A percentile compares a stretch with the other conserved stretches of the same genome.
phyloP scores from a whole-genome alignment of 2,329 filamentous ascomycete genomes.

The Fusarium oxysporum region DNA sequence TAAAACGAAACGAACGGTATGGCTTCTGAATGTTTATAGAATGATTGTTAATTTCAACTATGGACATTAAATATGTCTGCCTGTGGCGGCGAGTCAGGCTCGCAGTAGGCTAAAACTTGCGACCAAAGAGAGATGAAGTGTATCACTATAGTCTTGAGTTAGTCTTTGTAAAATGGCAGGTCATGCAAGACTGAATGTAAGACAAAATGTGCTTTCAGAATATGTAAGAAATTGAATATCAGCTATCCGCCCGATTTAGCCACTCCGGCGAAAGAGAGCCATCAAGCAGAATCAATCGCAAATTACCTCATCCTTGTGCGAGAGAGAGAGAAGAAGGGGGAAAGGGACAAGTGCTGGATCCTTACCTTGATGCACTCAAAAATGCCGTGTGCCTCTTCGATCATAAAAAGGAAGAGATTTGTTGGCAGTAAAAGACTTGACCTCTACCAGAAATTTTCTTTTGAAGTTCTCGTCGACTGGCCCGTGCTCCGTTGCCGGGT shows the following conservation, averaged over 20 bases:
- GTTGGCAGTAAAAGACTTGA: not conserved
- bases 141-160: constrained; percentile 38
- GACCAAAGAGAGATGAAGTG: not conserved
- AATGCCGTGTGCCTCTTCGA: constrained; percentile 36
- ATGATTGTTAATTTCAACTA: not conserved
- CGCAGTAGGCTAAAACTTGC: too few relatives aligned
- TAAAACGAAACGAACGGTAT: too few relatives aligned
- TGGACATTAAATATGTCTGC: not conserved
- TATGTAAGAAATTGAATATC: constrained; percentile 99
- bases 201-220: constrained; percentile 73
- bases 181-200: constrained; percentile 40
- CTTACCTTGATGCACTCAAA: constrained; percentile 47
- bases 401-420: constrained; percentile 4
- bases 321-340: constrained; percentile 3
- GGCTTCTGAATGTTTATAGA: not conserved
- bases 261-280: constrained; percentile 89
- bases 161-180: constrained; percentile 39
- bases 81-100: not conserved
- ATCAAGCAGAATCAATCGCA: constrained; percentile 93
- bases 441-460: constrained; percentile 41
- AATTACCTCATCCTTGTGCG: constrained; percentile 90
- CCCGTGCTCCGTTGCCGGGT: constrained; percentile 30
- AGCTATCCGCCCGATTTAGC: constrained; percentile 80
- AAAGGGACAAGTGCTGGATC: not conserved
- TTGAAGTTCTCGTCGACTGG: constrained; percentile 43